A percentile compares a stretch with the other conserved stretches of the same genome.
phyloP scores from a whole-genome alignment of 2,329 filamentous ascomycete species.

The Fusarium dlaminii region DNA sequence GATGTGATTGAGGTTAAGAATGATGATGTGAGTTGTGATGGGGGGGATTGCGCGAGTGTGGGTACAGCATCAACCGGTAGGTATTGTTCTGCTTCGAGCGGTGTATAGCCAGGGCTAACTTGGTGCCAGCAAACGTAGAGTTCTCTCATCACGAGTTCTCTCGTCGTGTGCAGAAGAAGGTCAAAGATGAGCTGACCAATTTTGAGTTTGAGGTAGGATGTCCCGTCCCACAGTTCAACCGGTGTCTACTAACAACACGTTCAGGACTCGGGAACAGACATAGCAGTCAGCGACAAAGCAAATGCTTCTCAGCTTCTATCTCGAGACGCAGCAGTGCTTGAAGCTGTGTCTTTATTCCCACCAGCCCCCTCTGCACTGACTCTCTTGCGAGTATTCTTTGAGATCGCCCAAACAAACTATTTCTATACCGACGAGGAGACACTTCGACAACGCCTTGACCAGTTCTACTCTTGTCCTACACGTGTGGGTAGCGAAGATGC shows the following conservation, averaged over 20 bases:
- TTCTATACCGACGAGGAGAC: slow-evolving; percentile 36
- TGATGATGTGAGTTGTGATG: neutral
- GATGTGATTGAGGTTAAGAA: neutral
- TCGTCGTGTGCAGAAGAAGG: slow-evolving; percentile 9
- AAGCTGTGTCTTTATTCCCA: slow-evolving; percentile 30
- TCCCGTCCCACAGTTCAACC: neutral
- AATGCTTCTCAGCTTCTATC: slow-evolving; percentile 2
- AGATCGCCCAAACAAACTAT: slow-evolving; percentile 38
- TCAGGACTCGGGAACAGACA: slow-evolving; percentile 5
- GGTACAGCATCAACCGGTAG: neutral
- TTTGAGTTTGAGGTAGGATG: slow-evolving; percentile 7
- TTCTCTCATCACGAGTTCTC: slow-evolving; percentile 29
- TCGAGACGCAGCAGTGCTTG: slow-evolving; percentile 14
- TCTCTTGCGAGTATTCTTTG: slow-evolving; percentile 35
- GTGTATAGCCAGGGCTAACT: neutral
- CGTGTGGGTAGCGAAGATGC: slow-evolving; percentile 8
- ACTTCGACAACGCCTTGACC: slow-evolving; percentile 20
- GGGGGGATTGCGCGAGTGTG: neutral
- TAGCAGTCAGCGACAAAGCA: neutral
- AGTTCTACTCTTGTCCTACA: slow-evolving; percentile 22
- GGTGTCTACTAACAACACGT: neutral
- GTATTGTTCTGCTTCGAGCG: neutral
- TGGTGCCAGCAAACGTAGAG: neutral
- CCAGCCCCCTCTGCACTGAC: slow-evolving; percentile 14
- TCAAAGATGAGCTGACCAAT: neutral